Percentiles rank a stretch among this genome's conserved stretches.
These are phyloP conservation scores for Suhomyces bribrorum DNA, from an alignment of 1,139 yeast species.

Conservation along the genomic window DNA sequence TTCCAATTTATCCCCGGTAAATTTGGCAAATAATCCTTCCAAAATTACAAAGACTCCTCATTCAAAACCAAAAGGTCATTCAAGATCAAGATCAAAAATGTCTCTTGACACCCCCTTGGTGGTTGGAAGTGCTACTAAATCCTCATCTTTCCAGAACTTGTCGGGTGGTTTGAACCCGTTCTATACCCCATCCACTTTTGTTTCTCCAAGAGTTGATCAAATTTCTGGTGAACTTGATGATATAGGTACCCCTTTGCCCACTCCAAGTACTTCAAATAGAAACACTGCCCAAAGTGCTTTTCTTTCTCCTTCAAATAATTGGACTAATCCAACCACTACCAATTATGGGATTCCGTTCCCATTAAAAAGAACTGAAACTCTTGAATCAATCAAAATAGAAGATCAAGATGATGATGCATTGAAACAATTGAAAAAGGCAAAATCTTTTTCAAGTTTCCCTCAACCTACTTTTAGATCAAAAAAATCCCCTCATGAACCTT, in stretches of 20 bases:
- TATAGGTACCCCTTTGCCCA: constrained; percentile 36
- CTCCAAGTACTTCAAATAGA: constrained; percentile 23
- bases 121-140: constrained; percentile 3
- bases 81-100: constrained; percentile 43
- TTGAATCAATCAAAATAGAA: constrained; percentile 39
- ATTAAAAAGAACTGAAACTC: constrained; percentile 20
- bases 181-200: constrained; percentile 44
- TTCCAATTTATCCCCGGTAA: constrained; percentile 26
- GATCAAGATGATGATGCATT: constrained; percentile 50
- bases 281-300: constrained; percentile 6
- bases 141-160: constrained; percentile 21
- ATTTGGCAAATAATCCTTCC: constrained; percentile 20
- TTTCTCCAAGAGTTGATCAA: constrained; percentile 41
- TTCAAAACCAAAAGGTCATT: constrained; percentile 36
- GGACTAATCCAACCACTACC: constrained; percentile 4
- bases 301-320: constrained; percentile 6
- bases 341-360: constrained; percentile 11
- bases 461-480: constrained; percentile 1
- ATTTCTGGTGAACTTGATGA: constrained; percentile 29
- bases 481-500: neutral
- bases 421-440: constrained; percentile 43
- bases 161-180: constrained; percentile 41
- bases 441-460: constrained; percentile 28
- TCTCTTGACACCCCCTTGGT: constrained; percentile 30
- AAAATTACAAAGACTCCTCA: constrained; percentile 37